phyloP scores from a whole-genome alignment of 2,329 filamentous ascomycete genomes.

The Epichloe elymi region DNA sequence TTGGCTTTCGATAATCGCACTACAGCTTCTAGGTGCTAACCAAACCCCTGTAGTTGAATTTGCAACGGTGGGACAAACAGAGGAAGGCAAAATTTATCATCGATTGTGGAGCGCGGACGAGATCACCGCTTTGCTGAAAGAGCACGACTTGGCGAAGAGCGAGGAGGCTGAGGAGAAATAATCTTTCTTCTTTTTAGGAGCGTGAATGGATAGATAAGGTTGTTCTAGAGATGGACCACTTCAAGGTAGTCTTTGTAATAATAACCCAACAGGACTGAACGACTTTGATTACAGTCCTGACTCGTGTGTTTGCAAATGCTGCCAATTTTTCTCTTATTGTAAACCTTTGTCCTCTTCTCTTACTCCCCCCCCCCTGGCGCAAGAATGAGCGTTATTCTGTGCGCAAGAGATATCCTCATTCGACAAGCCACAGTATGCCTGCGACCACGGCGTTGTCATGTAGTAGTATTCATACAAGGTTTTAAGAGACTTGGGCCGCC shows the following conservation, averaged over 20 bases:
- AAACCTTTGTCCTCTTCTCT: not conserved
- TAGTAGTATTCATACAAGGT: not conserved
- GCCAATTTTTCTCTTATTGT: not conserved
- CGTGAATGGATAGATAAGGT: conserved; percentile 5
- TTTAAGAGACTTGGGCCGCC: not conserved
- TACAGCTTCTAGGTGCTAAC: conserved; percentile 7
- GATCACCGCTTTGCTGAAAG: conserved; percentile 85
- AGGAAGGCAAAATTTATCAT: conserved; percentile 94
- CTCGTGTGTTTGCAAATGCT: not conserved
- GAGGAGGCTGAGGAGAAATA: conserved; percentile 58
- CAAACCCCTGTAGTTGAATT: conserved; percentile 62
- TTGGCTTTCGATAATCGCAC: conserved; percentile 8
- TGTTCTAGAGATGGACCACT: conserved; percentile 5
- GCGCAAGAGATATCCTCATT: not conserved
- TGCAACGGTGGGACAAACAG: conserved; percentile 90
- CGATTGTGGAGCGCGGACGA: conserved; percentile 94
- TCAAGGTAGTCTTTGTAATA: conserved; percentile 8
- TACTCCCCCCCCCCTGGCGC: not conserved
- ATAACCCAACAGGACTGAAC: conserved; percentile 7
- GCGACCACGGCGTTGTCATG: not conserved
- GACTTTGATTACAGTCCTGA: not conserved
- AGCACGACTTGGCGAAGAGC: conserved; percentile 87
- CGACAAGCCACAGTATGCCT: not conserved
- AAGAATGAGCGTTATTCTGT: not conserved
- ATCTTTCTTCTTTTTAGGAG: not conserved